phyloP scores from a whole-genome alignment of 2,329 filamentous ascomycete species.

The Aspergillus brunneoviolaceus region DNA sequence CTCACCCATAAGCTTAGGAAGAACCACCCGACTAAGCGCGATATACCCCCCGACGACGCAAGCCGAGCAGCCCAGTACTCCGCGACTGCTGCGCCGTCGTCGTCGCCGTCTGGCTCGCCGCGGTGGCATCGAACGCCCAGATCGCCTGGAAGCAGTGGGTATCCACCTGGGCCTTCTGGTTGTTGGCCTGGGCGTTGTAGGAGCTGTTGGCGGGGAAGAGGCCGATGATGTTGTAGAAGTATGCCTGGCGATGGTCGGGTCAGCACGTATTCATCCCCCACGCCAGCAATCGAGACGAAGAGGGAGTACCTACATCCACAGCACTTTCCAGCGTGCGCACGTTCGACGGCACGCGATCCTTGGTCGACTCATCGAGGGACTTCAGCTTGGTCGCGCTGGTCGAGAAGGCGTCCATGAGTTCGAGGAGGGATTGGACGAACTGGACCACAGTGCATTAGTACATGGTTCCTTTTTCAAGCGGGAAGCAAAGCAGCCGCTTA shows the following conservation, averaged over 20 bases:
- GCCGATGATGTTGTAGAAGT: conserved; percentile 6
- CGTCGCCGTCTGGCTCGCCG: background rate
- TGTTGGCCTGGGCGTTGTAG: conserved; percentile 5
- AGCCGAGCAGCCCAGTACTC: background rate
- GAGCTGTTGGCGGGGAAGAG: conserved; percentile 5
- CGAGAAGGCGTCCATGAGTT: conserved; percentile 5
- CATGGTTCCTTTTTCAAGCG: too few species aligned
- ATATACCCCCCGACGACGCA: too few species aligned
- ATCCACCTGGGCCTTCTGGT: conserved; percentile 5
- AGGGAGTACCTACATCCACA: background rate
- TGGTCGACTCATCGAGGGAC: background rate
- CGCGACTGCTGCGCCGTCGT: background rate
- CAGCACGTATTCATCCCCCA: too few species aligned
- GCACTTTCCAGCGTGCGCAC: conserved; percentile 2
- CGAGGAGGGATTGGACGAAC: conserved; percentile 8
- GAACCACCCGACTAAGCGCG: too few species aligned
- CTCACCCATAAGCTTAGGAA: too few species aligned
- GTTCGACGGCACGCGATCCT: background rate
- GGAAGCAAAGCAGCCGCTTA: background rate
- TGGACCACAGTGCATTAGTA: background rate
- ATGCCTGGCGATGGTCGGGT: background rate
- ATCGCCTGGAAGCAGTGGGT: conserved; percentile 5
- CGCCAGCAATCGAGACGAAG: too few species aligned
- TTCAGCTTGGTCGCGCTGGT: background rate
- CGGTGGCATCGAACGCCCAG: conserved; percentile 1